Base-by-base conservation (phyloP, 768 basidiomycete species). In the Terana coerulea region DNA sequence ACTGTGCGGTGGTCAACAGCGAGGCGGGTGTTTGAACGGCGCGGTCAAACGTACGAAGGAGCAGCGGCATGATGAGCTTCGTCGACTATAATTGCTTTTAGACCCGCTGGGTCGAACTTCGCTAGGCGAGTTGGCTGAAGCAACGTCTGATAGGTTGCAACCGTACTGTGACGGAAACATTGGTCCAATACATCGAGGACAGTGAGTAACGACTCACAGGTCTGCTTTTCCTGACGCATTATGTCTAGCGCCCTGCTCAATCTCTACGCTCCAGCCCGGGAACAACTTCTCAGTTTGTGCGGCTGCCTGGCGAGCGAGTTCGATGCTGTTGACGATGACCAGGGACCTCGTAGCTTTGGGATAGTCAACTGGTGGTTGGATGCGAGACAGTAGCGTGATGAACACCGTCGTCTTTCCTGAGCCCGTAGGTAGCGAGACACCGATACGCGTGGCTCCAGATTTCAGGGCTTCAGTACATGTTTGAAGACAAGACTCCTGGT, bases 21-120 rank as follows among this genome's bases (percentile, higher is more conserved):
- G n/a, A 26, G 21, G 26, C 5, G 12, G 14, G 29, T 12, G 3
- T 19, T 15, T 17, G 42, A 10, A 26, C 3, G 12, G 31, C 25
- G 3, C 22, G 42, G 21, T 29, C 19, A 33, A n/a, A 72, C 83
- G 49, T 70, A 95, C 83, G 94, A 93, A 26, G 86, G 84, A 8
- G 95, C 90, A 33, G 91, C 94, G 25, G 95, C 89, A 67, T 98
- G 95, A 64, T 98, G 95, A 0, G 95, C 95, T 69, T 97, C 94
- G 61, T 97, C 94, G 3, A 97, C 75, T 39, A 95, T 83, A 52
- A 97, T 74, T 14, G 86, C 87, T 60, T 87, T 91, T 55, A 91
- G 67, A 40, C 55, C 61, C 9, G 66, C 61, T 3, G 87, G 85
- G 61, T 84, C 74, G 64, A 95, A 95, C 64, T 95, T 95, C 5